Evolutionary conservation across 1,139 yeast species (phyloP), one percentile per base, ranked within the genome.

Genomic region (Kodamaea alishanica): DNA sequence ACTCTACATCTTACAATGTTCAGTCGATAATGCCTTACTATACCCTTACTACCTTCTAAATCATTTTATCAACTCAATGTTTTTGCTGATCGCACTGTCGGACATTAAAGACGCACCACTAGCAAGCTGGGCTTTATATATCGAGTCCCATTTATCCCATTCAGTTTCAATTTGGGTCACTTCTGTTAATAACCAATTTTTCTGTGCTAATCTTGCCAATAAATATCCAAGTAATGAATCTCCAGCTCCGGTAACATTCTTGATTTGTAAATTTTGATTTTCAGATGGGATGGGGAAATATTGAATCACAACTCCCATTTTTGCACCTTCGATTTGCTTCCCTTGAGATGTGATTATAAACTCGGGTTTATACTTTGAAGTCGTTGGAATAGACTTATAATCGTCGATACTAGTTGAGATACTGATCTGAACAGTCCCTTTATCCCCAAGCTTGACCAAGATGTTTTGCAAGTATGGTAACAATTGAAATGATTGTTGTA

Each of bases 401-500:
- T 61, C 69, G 7, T 54, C 44, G 8, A 60, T 54, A 32, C 54
- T 56, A 7, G 60, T 51, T 12, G 61, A 55, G n/a, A 64, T 39
- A 26, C 65, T 59, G 8, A 85, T 56, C 6, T 73, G 45, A 5
- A 82, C 38, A 0, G 85, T 73, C 0, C 96, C 96, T 29, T 75
- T 61, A 1, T 69, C 51, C 0, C 96, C 96, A 35, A 79, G 71
- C 52, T 87, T 88, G 10, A 88, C 66, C 25, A 83, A 50, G 5
- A 87, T 62, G 45, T 73, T 76, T n/a, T 87, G 89, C 33, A 84
- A 67, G 50, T 70, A 87, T 0, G 96, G 96, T 11, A 86, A 62
- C 7, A 87, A 49, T 48, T 81, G 84, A 49, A 84, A 73, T 1
- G 84, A 77, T 52, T 82, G 84, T 54, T 85, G 94, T 11, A 84